A percentile compares a stretch with the other conserved stretches of the same genome.
Conservation (phyloP, 768 basidiomycete species). For the Galerina marginata region DNA sequence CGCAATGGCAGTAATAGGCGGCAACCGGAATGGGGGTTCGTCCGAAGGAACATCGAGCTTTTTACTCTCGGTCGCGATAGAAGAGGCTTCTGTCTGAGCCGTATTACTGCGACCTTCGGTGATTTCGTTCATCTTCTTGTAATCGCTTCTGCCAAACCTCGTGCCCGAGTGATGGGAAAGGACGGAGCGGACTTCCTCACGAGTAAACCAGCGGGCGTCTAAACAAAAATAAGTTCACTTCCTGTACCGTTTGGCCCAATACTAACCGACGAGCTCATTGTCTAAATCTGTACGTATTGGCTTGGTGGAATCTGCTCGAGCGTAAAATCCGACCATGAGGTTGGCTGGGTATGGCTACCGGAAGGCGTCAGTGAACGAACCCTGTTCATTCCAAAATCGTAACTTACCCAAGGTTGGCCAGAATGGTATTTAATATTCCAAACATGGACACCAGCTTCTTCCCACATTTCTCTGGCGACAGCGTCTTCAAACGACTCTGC, state of each 20-base stretch:
- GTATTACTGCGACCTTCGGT: constrained; percentile 39
- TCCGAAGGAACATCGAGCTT: constrained; percentile 30
- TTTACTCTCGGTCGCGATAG: constrained; percentile 20
- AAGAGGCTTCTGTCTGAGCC: constrained; percentile 21
- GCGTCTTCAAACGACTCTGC: constrained; percentile 95
- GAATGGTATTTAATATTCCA: constrained; percentile 87
- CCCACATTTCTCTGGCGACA: constrained; percentile 91
- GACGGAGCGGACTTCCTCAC: constrained; percentile 69
- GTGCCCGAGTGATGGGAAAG: constrained; percentile 62
- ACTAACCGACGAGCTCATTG: constrained; percentile 90
- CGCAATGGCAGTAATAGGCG: constrained; percentile 77
- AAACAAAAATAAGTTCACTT: neutral
- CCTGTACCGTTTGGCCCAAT: neutral
- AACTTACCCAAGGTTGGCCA: constrained; percentile 81
- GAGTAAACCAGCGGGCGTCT: constrained; percentile 93
- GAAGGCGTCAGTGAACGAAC: neutral
- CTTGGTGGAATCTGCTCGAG: constrained; percentile 72
- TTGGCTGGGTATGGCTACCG: constrained; percentile 86
- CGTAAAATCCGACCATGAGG: constrained; percentile 91
- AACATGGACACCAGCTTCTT: constrained; percentile 92
- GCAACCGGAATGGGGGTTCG: constrained; percentile 72
- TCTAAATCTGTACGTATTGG: constrained; percentile 87
- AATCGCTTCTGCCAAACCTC: constrained; percentile 50
- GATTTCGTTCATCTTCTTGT: constrained; percentile 51
- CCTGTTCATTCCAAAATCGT: neutral